Conservation (phyloP, 73 alveolate species). For the Breviolum minutum region DNA sequence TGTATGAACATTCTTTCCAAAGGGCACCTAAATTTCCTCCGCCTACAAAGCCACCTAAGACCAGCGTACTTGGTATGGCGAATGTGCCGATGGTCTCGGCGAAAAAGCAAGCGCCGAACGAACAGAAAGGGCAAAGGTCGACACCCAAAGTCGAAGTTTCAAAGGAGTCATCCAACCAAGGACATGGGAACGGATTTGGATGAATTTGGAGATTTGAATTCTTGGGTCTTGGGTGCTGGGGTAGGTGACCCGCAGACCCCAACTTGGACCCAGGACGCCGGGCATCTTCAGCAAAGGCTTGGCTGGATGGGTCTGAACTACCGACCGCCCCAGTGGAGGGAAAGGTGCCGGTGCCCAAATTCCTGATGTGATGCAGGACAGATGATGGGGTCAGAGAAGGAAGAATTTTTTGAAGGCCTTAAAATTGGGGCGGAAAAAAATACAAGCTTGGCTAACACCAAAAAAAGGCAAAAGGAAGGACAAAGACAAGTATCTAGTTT, state of each 20-base stretch:
- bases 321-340: neutral
- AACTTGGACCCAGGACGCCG: neutral
- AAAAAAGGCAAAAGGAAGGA: no score
- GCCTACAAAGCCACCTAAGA: constrained; percentile 14
- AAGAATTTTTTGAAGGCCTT: neutral
- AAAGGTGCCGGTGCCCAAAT: constrained; percentile 1
- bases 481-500: no score
- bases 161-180: neutral
- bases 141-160: neutral
- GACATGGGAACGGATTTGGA: no score
- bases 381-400: neutral
- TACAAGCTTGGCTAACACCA: no score
- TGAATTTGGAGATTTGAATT: no score
- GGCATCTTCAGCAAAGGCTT: neutral
- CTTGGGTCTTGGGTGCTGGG: no score
- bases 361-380: neutral
- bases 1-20: neutral
- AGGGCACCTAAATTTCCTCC: constrained; percentile 22
- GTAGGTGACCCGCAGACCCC: no score
- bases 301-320: neutral
- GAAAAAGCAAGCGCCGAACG: neutral
- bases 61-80: neutral
- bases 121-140: no score
- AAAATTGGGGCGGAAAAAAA: no score
- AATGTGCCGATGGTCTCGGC: neutral